These are phyloP conservation scores for Pseudozyma sp. DNA, from an alignment of 1,284 basidiomycete genomes.

Conservation along the genomic window DNA sequence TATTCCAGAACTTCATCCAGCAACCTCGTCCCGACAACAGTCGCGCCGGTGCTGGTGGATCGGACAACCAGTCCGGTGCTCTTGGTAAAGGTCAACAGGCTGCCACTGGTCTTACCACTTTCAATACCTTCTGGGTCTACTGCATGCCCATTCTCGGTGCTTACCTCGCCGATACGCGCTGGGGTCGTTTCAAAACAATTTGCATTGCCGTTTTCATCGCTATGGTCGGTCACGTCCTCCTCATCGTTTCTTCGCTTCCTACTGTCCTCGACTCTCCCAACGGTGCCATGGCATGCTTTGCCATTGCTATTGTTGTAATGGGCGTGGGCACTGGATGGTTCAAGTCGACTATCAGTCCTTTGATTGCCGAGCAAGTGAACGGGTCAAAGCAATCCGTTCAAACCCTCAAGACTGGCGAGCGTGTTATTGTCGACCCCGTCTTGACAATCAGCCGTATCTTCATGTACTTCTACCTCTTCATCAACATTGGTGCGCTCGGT, in stretches of 20 bases:
- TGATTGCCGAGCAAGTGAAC: slow-evolving; percentile 72
- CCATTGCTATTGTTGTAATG: slow-evolving; percentile 66
- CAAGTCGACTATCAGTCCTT: slow-evolving; percentile 72
- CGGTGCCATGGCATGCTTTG: slow-evolving; percentile 76
- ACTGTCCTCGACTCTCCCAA: slow-evolving; percentile 75
- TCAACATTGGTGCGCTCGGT: slow-evolving; percentile 66
- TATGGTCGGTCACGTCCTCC: slow-evolving; percentile 75
- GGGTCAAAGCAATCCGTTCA: slow-evolving; percentile 58
- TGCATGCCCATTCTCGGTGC: slow-evolving; percentile 65
- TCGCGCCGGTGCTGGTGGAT: slow-evolving; percentile 56
- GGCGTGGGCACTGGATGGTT: slow-evolving; percentile 79
- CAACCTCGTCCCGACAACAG: slow-evolving; percentile 52
- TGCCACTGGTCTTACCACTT: slow-evolving; percentile 65
- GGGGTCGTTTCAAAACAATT: slow-evolving; percentile 72
- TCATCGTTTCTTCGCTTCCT: slow-evolving; percentile 80
- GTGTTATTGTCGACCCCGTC: slow-evolving; percentile 83
- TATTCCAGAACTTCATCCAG: slow-evolving; percentile 67
- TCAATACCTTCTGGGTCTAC: slow-evolving; percentile 67
- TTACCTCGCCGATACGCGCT: slow-evolving; percentile 70
- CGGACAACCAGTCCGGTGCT: slow-evolving; percentile 60
- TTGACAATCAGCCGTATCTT: slow-evolving; percentile 73
- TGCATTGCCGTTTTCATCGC: slow-evolving; percentile 69
- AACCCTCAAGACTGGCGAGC: slow-evolving; percentile 75
- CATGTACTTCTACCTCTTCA: slow-evolving; percentile 68
- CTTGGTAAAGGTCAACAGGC: slow-evolving; percentile 64